Evolutionary conservation across 805 yeast species (phyloP).

Genomic region (Saccharomyces kudriavzevii): DNA sequence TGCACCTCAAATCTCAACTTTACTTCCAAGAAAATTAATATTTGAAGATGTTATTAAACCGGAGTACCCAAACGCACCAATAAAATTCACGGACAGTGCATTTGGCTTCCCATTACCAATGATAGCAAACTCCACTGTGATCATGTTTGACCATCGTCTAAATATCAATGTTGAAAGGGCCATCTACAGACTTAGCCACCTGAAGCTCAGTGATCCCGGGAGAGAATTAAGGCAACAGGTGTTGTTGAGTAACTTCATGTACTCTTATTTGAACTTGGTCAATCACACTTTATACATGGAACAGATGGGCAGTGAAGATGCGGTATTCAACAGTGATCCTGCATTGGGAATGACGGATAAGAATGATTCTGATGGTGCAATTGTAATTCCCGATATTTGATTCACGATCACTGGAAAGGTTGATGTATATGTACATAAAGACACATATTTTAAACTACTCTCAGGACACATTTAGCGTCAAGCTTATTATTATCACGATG

Average conservation of each 20-base stretch:
- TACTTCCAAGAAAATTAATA: constrained; percentile 31
- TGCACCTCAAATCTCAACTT: neutral
- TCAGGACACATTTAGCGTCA: neutral
- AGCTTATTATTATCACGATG: neutral
- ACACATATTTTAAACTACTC: neutral
- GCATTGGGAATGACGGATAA: constrained; percentile 4
- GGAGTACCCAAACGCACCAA: constrained; percentile 45
- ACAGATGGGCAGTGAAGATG: constrained; percentile 34
- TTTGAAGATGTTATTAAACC: constrained; percentile 32
- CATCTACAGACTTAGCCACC: constrained; percentile 81
- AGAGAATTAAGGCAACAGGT: constrained; percentile 90
- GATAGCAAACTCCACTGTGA: constrained; percentile 62
- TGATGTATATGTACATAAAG: neutral
- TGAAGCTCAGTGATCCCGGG: constrained; percentile 89
- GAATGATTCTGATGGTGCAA: constrained; percentile 20
- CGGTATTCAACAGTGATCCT: constrained; percentile 1
- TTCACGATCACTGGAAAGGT: neutral
- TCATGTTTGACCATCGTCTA: constrained; percentile 77
- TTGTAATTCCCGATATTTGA: constrained; percentile 20
- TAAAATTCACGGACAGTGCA: constrained; percentile 65
- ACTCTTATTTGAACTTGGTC: constrained; percentile 87
- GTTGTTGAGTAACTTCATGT: constrained; percentile 90
- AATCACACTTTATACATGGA: constrained; percentile 82
- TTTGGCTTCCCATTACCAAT: constrained; percentile 85
- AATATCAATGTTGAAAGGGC: constrained; percentile 96